Evolutionary conservation across 2,329 filamentous ascomycete species (phyloP), one percentile per base, ranked within the genome.

Genomic region (Epichloe amarillans): DNA sequence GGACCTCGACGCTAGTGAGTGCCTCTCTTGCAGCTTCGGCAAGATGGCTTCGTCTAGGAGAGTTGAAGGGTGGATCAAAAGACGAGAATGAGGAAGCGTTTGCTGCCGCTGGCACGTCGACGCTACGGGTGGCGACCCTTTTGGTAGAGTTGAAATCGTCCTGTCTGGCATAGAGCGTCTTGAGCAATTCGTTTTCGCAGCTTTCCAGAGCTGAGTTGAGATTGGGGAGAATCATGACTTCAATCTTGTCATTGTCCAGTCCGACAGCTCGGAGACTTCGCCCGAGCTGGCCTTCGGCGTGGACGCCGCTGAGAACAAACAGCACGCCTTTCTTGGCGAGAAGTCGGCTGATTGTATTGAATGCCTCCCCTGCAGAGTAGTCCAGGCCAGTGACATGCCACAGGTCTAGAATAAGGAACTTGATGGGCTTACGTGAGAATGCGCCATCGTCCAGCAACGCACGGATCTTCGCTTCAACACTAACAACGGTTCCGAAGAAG

Each of bases 401-500:
- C 59, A 98, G 77, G 63, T 98, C 93, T 39, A 98, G 74, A 17
- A 98, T 80, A 41, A 98, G 73, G 64, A 89, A 98, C 57, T 88
- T 84, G 62, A 97, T 93, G 0, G 91, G 89, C 49, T 83, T 78
- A 56, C 80, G 72, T 26, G 74, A 72, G 62, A 96, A 97, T 2
- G 82, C 78, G 54, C 91, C 83, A 33, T 95, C 88, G 30, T 90
- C 83, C 45, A 97, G 83, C 35, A 97, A 71, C 4, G 76, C 80
- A 21, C 90, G 80, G 54, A 97, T 90, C 56, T 85, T 85, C 55
- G 88, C 86, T 66, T 98, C 93, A 0, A 98, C 91, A 46, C 88
- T 88, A 49, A 96, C 91, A 56, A 98, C 95, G 3, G 90, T 97
- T 15, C 93, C 93, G 58, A 98, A 98, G 73, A 98, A 98, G n/a